Evolutionary conservation across 805 yeast genomes (phyloP).

Genomic region (Teunomyces lycoperdinae): DNA sequence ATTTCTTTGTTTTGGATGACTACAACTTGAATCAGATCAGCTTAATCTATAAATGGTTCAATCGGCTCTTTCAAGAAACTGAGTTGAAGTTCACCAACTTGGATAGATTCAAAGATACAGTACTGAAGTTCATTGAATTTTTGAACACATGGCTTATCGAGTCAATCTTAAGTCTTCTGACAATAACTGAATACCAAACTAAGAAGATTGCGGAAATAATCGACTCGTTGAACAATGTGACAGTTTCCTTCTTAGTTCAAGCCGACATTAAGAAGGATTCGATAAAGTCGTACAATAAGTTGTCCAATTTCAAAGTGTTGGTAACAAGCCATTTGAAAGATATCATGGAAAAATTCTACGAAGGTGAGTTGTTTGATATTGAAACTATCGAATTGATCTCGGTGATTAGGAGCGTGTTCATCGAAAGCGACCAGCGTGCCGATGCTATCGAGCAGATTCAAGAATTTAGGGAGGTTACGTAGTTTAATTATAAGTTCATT

Average conservation of each 20-base stretch:
- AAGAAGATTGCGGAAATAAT: slow-evolving; percentile 28
- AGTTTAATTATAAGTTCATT: background rate
- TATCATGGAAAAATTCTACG: slow-evolving; percentile 49
- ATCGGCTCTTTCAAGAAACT: slow-evolving; percentile 15
- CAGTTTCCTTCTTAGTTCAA: slow-evolving; percentile 16
- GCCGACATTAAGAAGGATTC: slow-evolving; percentile 15
- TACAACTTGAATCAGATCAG: slow-evolving; percentile 16
- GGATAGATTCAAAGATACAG: slow-evolving; percentile 23
- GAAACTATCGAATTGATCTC: slow-evolving; percentile 44
- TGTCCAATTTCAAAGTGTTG: slow-evolving; percentile 30
- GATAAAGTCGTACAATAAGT: slow-evolving; percentile 23
- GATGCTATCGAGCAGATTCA: slow-evolving; percentile 44
- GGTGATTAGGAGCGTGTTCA: slow-evolving; percentile 40
- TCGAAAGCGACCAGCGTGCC: slow-evolving; percentile 45
- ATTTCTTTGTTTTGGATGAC: slow-evolving; percentile 17
- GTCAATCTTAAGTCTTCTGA: slow-evolving; percentile 22
- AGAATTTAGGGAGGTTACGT: slow-evolving; percentile 31
- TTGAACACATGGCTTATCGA: slow-evolving; percentile 27
- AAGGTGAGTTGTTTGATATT: slow-evolving; percentile 50
- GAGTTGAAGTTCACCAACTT: slow-evolving; percentile 25
- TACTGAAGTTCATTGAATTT: slow-evolving; percentile 25
- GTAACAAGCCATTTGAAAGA: slow-evolving; percentile 40
- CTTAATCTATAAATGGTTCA: slow-evolving; percentile 22
- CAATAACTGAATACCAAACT: slow-evolving; percentile 37
- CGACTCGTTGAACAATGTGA: slow-evolving; percentile 17